phyloP scores from a whole-genome alignment of 23 red algal species.

The Gracilariopsis chorda region DNA sequence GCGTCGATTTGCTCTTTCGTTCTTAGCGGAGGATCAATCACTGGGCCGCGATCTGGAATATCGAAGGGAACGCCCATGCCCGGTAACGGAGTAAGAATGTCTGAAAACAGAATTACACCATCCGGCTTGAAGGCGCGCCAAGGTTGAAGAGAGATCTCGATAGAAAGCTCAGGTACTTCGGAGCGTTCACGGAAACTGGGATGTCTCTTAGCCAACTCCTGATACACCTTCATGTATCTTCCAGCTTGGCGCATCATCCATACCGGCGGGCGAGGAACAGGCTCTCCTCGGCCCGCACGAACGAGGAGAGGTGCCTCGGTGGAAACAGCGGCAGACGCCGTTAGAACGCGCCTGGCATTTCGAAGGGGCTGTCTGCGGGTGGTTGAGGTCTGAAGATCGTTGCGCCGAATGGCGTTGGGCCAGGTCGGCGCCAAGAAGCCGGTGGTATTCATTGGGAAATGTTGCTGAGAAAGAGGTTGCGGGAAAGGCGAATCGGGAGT shows the following conservation, averaged over 20 bases:
- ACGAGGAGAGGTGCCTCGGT: constrained; percentile 75
- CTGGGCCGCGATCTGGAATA: constrained; percentile 93
- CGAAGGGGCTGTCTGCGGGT: neutral
- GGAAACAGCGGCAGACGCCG: constrained; percentile 38
- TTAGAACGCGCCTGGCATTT: neutral
- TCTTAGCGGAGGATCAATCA: constrained; percentile 80
- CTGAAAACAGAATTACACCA: constrained; percentile 97
- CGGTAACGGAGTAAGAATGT: constrained; percentile 96
- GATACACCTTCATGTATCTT: constrained; percentile 97
- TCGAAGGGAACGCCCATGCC: constrained; percentile 97
- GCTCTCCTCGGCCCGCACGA: constrained; percentile 78
- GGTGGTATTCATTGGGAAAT: neutral
- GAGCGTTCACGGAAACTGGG: constrained; percentile 96
- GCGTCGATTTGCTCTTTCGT: constrained; percentile 76
- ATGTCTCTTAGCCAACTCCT: constrained; percentile 93
- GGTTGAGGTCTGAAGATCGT: neutral
- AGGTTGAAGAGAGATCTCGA: constrained; percentile 99
- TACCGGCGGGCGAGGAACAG: constrained; percentile 79
- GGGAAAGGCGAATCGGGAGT: too few species aligned
- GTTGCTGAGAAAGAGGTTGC: too few species aligned
- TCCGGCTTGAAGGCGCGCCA: constrained; percentile 92
- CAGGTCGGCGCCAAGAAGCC: neutral
- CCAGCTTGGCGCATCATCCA: constrained; percentile 99
- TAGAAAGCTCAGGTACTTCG: constrained; percentile 84
- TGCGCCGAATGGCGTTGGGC: neutral